Evolutionary conservation across 1,139 yeast species (phyloP), one percentile per base, ranked within the genome.

Genomic region (Suhomyces atakaporum): DNA sequence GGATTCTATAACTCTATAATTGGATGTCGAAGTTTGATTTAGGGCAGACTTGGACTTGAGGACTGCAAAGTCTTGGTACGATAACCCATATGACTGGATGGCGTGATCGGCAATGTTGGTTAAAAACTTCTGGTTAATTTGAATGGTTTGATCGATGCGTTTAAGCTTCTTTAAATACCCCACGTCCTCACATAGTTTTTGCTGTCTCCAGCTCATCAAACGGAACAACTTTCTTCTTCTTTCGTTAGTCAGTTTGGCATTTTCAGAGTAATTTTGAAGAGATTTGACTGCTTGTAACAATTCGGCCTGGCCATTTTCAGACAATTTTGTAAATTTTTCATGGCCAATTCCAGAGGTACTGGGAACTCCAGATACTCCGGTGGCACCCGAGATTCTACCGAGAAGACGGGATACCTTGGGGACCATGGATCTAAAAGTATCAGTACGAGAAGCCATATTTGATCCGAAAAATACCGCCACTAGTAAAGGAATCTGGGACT

Each of bases 1-100:
- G 4, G 86, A 67, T 54, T 88, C 96, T 25, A 81, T 72, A 1
- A 84, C 87, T 33, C 81, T 62, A 43, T 72, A 77, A 44, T 76
- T 74, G 21, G 71, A 62, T 19, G 60, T 56, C 25, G 69, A 56
- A 13, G 66, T 46, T 34, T 36, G 41, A 29, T 44, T 47, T 13
- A 28, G 21, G 18, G 44, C 32, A 5, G 39, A 30, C 16, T 43
- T 33, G 35, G 47, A 40, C 29, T 56, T 36, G 44, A 54, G 50
- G 32, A 67, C 26, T 35, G 78, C 79, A 34, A 67, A 56, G 18
- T 69, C 67, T 5, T 64, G 53, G 28, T 53, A 59, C 2, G 60
- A 43, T 10, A 84, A 49, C 0, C 71, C 66, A 50, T 77, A 66
- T 8, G 56, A 51, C 2, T 56, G 43, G 19, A 74, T 63, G 0